These are phyloP conservation scores for Yarrowia sp. DNA, from an alignment of 805 yeast species.

Conservation along the genomic window DNA sequence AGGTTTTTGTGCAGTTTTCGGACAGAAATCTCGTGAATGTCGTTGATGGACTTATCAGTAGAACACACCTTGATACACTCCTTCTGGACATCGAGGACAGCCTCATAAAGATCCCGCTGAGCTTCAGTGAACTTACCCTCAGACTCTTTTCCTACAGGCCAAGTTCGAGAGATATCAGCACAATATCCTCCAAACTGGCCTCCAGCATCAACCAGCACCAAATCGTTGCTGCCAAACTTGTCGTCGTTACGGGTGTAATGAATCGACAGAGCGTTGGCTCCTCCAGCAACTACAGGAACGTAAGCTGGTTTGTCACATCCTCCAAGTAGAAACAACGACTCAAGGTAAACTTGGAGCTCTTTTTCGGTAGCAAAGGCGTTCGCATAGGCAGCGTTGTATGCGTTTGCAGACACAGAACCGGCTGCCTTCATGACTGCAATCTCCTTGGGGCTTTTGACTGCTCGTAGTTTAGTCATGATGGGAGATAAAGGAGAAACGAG, in stretches of 20 bases:
- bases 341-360: constrained; percentile 74
- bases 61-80: constrained; percentile 70
- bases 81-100: constrained; percentile 79
- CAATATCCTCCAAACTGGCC: constrained; percentile 93
- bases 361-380: constrained; percentile 61
- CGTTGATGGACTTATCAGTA: constrained; percentile 58
- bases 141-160: constrained; percentile 64
- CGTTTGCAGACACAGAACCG: constrained; percentile 76
- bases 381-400: constrained; percentile 79
- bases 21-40: constrained; percentile 71
- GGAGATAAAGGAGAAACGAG: constrained; percentile 1
- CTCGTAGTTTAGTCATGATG: constrained; percentile 43
- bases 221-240: constrained; percentile 66
- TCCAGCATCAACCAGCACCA: constrained; percentile 92
- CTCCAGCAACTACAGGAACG: constrained; percentile 95
- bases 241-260: constrained; percentile 95
- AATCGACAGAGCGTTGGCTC: constrained; percentile 81
- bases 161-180: constrained; percentile 92
- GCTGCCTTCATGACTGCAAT: constrained; percentile 77
- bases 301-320: constrained; percentile 92
- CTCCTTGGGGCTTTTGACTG: constrained; percentile 74
- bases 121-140: constrained; percentile 65
- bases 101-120: constrained; percentile 84
- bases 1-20: constrained; percentile 59
- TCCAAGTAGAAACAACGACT: constrained; percentile 75